Conservation (phyloP, 2,329 filamentous ascomycete genomes). For the Lasiodiplodia sp. region DNA sequence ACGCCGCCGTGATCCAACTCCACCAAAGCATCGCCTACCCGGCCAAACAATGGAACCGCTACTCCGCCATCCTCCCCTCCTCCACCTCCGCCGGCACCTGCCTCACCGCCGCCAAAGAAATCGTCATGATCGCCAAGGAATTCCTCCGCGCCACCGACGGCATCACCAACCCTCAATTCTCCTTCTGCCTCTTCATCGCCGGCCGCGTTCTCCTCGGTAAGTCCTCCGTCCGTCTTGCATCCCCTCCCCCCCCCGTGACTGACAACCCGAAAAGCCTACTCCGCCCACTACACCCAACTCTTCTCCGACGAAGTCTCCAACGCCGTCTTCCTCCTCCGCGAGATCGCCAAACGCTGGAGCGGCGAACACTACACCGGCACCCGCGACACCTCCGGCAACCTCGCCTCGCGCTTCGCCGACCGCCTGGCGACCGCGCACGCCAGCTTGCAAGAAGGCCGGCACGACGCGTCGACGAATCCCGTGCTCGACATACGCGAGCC, state of each 20-base stretch:
- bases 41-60: slow-evolving; percentile 39
- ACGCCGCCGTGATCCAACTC: slow-evolving; percentile 39
- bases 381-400: slow-evolving; percentile 33
- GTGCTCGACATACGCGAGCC: slow-evolving; percentile 45
- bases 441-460: background rate
- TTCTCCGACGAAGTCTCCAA: slow-evolving; percentile 44
- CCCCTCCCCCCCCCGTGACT: background rate
- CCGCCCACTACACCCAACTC: slow-evolving; percentile 41
- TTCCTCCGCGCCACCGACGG: slow-evolving; percentile 37
- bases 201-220: slow-evolving; percentile 40
- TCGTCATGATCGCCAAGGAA: slow-evolving; percentile 38
- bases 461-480: slow-evolving; percentile 22
- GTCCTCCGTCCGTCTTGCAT: no score
- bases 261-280: slow-evolving; percentile 38
- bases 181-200: slow-evolving; percentile 40
- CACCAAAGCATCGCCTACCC: slow-evolving; percentile 44
- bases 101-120: slow-evolving; percentile 37
- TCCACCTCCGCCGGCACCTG: slow-evolving; percentile 38
- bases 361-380: slow-evolving; percentile 35
- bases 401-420: slow-evolving; percentile 47
- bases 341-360: slow-evolving; percentile 50
- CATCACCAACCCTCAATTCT: slow-evolving; percentile 44
- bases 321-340: slow-evolving; percentile 43
- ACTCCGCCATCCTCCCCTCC: slow-evolving; percentile 36
- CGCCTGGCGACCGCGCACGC: slow-evolving; percentile 41